phyloP scores from a whole-genome alignment of 306 rosid species.

The Rosa chinensis region DNA sequence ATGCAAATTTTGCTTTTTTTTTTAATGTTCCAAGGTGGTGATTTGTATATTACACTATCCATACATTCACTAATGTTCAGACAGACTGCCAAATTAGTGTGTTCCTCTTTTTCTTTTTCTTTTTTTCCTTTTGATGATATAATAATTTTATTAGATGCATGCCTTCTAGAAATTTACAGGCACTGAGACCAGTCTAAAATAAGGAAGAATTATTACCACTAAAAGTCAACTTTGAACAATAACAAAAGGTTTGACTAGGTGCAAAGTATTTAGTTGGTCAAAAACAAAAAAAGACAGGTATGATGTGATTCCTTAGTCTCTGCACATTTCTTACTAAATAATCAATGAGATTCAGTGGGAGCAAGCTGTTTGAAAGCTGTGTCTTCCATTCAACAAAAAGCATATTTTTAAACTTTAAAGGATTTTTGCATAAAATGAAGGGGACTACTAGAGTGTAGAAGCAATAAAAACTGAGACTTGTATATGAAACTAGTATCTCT shows the following conservation, averaged over 20 bases:
- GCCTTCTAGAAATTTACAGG: not conserved
- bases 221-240: not conserved
- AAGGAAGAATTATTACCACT: not conserved
- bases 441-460: not conserved
- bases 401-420: not conserved
- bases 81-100: not conserved
- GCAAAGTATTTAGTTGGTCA: not conserved
- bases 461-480: too few species aligned
- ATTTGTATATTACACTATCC: conserved; percentile 16
- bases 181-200: not conserved
- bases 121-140: not conserved
- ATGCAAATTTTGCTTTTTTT: conserved; percentile 7
- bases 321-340: not conserved
- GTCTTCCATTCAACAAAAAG: not conserved
- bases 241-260: not conserved
- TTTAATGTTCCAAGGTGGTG: conserved; percentile 4
- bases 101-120: too few species aligned
- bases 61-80: not conserved
- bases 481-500: not conserved
- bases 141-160: not conserved
- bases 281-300: not conserved
- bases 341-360: not conserved
- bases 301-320: conserved; percentile 4
- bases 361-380: not conserved
- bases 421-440: not conserved